phyloP scores from a whole-genome alignment of 1,139 yeast genomes.

The Kazachstania sp. region DNA sequence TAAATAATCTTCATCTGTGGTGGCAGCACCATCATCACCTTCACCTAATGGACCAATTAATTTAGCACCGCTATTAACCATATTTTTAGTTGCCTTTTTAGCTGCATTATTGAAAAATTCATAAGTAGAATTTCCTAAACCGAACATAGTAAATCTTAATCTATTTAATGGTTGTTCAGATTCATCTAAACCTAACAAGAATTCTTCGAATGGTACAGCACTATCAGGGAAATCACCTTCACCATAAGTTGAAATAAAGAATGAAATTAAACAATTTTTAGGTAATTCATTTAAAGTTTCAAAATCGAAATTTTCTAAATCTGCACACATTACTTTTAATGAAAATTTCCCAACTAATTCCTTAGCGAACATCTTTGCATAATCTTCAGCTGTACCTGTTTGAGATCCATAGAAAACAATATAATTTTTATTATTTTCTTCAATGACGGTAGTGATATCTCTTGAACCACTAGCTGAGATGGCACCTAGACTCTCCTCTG shows the following conservation, averaged over 20 bases:
- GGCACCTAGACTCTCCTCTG: conserved; percentile 1
- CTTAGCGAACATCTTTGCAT: conserved; percentile 81
- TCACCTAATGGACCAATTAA: conserved; percentile 68
- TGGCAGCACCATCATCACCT: conserved; percentile 93
- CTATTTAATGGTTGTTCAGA: conserved; percentile 45
- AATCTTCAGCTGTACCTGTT: conserved; percentile 99
- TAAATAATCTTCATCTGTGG: conserved; percentile 90
- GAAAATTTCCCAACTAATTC: conserved; percentile 71
- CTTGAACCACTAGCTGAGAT: conserved; percentile 34
- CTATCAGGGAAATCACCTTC: conserved; percentile 98
- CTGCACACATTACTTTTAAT: conserved; percentile 76
- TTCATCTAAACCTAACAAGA: conserved; percentile 43
- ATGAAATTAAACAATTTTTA: conserved; percentile 45
- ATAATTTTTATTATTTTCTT: conserved; percentile 60
- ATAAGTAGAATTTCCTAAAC: conserved; percentile 89
- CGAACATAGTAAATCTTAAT: conserved; percentile 67
- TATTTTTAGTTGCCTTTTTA: conserved; percentile 42
- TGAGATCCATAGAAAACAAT: conserved; percentile 90
- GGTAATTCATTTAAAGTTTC: conserved; percentile 60
- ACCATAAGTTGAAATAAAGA: conserved; percentile 89
- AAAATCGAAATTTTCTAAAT: conserved; percentile 78
- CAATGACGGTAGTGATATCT: conserved; percentile 57
- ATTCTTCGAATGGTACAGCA: conserved; percentile 65
- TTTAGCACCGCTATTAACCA: conserved; percentile 54
- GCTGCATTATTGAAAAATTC: conserved; percentile 88